Base-by-base conservation (phyloP, 2,329 filamentous ascomycete species). In the Alternaria sp. region DNA sequence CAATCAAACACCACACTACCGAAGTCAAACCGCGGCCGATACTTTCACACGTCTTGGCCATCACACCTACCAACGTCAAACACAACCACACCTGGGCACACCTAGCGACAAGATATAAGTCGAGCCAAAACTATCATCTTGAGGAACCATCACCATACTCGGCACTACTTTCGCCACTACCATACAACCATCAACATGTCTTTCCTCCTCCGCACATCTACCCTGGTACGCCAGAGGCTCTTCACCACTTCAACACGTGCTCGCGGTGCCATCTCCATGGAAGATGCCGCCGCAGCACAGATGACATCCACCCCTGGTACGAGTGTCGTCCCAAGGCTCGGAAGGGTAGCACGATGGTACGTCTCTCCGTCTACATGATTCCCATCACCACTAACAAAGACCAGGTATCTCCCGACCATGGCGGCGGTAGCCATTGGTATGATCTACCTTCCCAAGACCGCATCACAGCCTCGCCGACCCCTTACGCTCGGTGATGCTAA, bases 371-470 rank as follows among this genome's bases (percentile, higher is more conserved):
- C 11, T 6, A 10, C 3, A 23, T 9, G n/a, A 57, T 23, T 3
- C 17, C 47, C 3, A 40, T 7, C 56, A 59, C 10, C 21, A 26
- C 64, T 67, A 51, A 67, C 59, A 26, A 30, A 15, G 17, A 36
- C 30, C 19, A 76, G 74, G 74, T 77, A 77, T 62, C 72, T 79
- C 10, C 76, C 76, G 30, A 72, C 76, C 47, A 79, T 79, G 76
- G 76, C 74, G 23, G 63, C 71, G 40, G 68, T 77, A 49, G 75
- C 76, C 63, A 57, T 74, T 28, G 73, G 74, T 65, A 77, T 74
- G 70, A 67, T 71, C 62, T 74, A 70, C 52, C 62, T 76, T 26
- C 73, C 75, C 25, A 63, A 69, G 26, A 66, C 63, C 55, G 45
- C 71, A 55, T 47, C 54, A 21, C 57, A 67, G 49, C 62, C 65